A percentile compares a stretch with the other conserved stretches of the same genome.
phyloP scores from a whole-genome alignment of 805 yeast genomes.

The Kurtzmaniella fragi region DNA sequence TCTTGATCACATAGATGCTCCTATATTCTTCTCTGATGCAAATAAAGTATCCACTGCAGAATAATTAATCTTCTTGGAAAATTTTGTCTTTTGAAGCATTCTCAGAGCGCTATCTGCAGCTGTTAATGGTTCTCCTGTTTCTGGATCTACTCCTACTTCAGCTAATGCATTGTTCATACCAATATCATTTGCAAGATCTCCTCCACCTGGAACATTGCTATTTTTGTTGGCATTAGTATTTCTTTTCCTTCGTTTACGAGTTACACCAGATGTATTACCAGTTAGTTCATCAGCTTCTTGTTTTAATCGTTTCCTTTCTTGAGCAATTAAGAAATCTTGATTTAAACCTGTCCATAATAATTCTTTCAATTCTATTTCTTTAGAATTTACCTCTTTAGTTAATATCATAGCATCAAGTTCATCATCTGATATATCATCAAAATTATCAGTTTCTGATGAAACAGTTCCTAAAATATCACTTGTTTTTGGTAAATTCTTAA shows the following conservation, averaged over 20 bases:
- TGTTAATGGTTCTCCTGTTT: constrained; percentile 38
- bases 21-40: not conserved
- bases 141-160: constrained; percentile 39
- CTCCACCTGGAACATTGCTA: constrained; percentile 11
- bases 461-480: constrained; percentile 47
- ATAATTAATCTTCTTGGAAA: constrained; percentile 88
- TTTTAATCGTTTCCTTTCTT: constrained; percentile 78
- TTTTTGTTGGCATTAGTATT: constrained; percentile 15
- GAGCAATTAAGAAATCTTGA: constrained; percentile 78
- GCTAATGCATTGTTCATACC: constrained; percentile 29
- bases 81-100: constrained; percentile 69
- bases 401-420: constrained; percentile 59
- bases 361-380: constrained; percentile 67
- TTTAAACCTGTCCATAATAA: constrained; percentile 87
- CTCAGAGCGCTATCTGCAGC: constrained; percentile 79
- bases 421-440: constrained; percentile 74
- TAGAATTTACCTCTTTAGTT: constrained; percentile 38
- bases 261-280: constrained; percentile 53
- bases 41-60: constrained; percentile 62
- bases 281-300: constrained; percentile 82
- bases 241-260: constrained; percentile 39
- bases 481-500: constrained; percentile 51
- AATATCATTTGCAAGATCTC: constrained; percentile 21
- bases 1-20: no score
- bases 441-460: constrained; percentile 54